Evolutionary conservation across 331 rosid species (phyloP), one percentile per base, ranked within the genome.

Genomic region (Malus hybrid): DNA sequence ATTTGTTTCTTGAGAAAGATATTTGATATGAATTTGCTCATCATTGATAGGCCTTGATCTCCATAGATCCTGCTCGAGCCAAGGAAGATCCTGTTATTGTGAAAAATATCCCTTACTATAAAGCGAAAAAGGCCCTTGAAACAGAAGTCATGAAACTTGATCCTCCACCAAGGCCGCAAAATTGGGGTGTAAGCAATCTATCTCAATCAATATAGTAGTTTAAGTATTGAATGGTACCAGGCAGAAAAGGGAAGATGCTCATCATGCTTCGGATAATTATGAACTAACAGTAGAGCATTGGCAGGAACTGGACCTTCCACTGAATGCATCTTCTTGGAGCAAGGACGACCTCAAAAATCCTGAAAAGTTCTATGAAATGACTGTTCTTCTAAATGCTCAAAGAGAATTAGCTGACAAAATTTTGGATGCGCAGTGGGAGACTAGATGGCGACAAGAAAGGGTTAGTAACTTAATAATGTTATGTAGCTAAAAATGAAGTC

Each of bases 391-490:
- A 68, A 94, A 94, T 66, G 98, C 96, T 60, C 98, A 94, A 83
- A 84, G 95, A 87, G 97, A 94, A 83, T 85, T 94, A 28, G 87
- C 93, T 69, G 96, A 91, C 79, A 88, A 94, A 83, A 87, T 94
- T 72, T 83, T 88, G 90, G 95, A 94, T 79, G 82, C 92, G 19
- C 95, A 88, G 71, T 94, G 97, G 98, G 93, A 90, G 83, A 85
- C 90, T 59, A 83, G 87, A 82, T 91, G 98, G 98, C 97, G 93
- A 20, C 90, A 94, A 80, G 96, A 87, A 72, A 91, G 89, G 98
- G 98, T 93, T 74, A 59, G 88, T 74, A 11, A 59, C 70, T 24
- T 83, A 52, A 52, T 48, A 71, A 59, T 33, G 76, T 81, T 70
- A 28, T 29, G 61, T 67, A 75, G 60, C 64, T 60, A 36, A 10